Percentiles rank a stretch among this genome's conserved stretches.
phyloP scores from a whole-genome alignment of 441 rosid genomes.

The Lepidium campestre region DNA sequence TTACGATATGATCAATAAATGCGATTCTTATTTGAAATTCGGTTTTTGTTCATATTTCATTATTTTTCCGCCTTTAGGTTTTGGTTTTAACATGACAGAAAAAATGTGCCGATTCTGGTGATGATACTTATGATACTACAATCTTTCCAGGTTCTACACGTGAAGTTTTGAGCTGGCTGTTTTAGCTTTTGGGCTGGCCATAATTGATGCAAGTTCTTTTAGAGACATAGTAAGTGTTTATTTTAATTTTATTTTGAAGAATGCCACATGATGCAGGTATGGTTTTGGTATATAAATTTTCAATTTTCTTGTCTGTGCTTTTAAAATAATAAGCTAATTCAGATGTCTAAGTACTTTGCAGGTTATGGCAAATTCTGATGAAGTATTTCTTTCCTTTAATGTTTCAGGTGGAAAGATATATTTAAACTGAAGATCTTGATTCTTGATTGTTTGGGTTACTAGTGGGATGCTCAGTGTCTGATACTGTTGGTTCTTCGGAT shows the following conservation, averaged over 20 bases:
- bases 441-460: background rate
- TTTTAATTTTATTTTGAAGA: background rate
- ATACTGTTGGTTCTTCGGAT: background rate
- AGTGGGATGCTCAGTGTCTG: background rate
- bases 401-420: background rate
- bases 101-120: background rate
- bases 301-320: background rate
- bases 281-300: background rate
- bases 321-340: background rate
- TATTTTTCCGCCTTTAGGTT: background rate
- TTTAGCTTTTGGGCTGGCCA: conserved; percentile 17
- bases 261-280: background rate
- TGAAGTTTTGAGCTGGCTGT: conserved; percentile 17
- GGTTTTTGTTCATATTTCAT: background rate
- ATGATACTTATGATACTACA: background rate
- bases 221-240: background rate
- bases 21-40: background rate
- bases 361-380: background rate
- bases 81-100: background rate
- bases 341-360: background rate
- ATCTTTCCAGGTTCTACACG: conserved; percentile 11
- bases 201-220: background rate
- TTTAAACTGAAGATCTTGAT: background rate
- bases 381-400: background rate
- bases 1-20: background rate